Evolutionary conservation across 352 stramenopile genomes (phyloP).

Genomic region (Globisporangium nunn): DNA sequence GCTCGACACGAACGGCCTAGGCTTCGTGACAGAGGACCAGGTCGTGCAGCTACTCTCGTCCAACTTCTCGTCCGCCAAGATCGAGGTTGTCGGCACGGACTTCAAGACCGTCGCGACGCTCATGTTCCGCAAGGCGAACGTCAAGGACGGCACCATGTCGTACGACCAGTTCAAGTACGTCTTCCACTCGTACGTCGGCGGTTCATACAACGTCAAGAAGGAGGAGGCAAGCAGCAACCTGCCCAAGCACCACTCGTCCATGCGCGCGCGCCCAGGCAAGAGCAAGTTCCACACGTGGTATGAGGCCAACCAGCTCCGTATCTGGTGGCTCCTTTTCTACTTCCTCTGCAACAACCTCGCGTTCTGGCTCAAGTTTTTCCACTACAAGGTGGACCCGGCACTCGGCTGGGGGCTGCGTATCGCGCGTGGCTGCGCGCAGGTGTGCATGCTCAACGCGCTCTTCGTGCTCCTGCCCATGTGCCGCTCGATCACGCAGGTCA

Average conservation of each 20-base stretch:
- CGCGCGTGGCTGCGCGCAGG: constrained; percentile 62
- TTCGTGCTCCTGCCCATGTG: constrained; percentile 76
- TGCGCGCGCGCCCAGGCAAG: constrained; percentile 27
- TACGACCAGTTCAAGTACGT: constrained; percentile 62
- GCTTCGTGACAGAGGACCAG: constrained; percentile 53
- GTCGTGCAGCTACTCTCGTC: constrained; percentile 54
- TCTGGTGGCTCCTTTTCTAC: constrained; percentile 80
- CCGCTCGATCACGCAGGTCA: constrained; percentile 58
- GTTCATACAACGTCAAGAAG: constrained; percentile 49
- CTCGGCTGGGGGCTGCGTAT: constrained; percentile 44
- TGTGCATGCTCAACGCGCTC: constrained; percentile 66
- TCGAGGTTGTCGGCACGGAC: constrained; percentile 70
- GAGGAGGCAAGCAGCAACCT: not conserved
- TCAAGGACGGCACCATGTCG: constrained; percentile 51
- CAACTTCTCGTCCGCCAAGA: constrained; percentile 69
- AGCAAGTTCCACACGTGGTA: constrained; percentile 67
- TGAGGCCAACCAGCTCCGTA: constrained; percentile 59
- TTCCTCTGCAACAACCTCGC: constrained; percentile 51
- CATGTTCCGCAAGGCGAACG: constrained; percentile 65
- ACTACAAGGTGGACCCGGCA: constrained; percentile 58
- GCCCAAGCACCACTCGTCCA: constrained; percentile 7
- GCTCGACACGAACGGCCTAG: constrained; percentile 45
- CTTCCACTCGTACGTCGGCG: constrained; percentile 62
- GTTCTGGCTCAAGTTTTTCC: constrained; percentile 71
- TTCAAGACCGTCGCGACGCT: constrained; percentile 53